Percentiles rank a stretch among this genome's conserved stretches.
phyloP scores from a whole-genome alignment of 1,139 yeast genomes.

The Taphrina pruni region DNA sequence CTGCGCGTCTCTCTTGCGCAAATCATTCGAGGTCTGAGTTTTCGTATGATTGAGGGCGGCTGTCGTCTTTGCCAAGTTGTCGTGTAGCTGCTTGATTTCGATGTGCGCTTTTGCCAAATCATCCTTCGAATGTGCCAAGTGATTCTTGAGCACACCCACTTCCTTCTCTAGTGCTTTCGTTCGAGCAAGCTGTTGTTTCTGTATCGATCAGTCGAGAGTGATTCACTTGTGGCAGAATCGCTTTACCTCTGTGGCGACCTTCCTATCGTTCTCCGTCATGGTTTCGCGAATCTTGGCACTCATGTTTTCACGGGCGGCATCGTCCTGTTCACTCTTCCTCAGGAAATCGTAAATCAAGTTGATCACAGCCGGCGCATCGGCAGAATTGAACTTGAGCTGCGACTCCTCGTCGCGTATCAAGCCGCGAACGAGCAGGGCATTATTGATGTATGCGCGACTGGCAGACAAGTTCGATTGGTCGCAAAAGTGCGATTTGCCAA shows the following conservation, averaged over 20 bases:
- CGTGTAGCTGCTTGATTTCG: constrained; percentile 21
- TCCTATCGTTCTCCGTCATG: constrained; percentile 17
- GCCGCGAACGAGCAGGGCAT: constrained; percentile 27
- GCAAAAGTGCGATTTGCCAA: constrained; percentile 36
- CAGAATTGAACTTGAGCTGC: constrained; percentile 36
- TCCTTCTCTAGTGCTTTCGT: constrained; percentile 22
- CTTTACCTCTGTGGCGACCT: background rate
- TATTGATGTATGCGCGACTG: constrained; percentile 35
- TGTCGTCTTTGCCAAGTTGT: constrained; percentile 13
- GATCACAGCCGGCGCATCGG: constrained; percentile 38
- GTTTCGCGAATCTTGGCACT: constrained; percentile 22
- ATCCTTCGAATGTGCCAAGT: constrained; percentile 29
- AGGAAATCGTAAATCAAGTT: constrained; percentile 33
- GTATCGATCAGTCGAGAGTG: background rate
- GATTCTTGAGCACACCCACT: constrained; percentile 30
- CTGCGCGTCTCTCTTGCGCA: constrained; percentile 34
- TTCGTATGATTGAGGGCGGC: constrained; percentile 30
- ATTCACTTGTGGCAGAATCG: background rate
- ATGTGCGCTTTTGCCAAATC: constrained; percentile 15
- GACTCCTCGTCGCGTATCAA: constrained; percentile 16
- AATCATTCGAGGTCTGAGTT: constrained; percentile 29
- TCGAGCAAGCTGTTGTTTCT: constrained; percentile 18
- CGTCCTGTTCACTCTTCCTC: constrained; percentile 34
- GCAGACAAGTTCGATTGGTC: constrained; percentile 30
- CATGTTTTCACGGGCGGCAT: constrained; percentile 20